A percentile compares a stretch with the other conserved stretches of the same genome.
These are phyloP conservation scores for Epichloe scottii DNA, from an alignment of 2,329 filamentous ascomycete genomes.

Conservation along the genomic window DNA sequence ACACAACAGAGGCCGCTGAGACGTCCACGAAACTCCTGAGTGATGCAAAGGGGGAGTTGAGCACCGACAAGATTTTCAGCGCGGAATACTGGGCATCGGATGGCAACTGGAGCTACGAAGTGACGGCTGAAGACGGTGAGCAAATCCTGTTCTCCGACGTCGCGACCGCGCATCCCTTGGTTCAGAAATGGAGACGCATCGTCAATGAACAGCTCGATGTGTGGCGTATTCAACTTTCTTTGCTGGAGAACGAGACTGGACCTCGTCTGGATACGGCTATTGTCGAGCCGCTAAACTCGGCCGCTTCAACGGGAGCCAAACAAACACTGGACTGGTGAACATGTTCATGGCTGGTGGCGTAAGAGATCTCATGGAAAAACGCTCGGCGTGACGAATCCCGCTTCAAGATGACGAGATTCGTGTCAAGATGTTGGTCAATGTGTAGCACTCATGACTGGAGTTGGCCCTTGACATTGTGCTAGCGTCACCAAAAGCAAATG, in stretches of 20 bases:
- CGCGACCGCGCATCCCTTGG: slow-evolving; percentile 53
- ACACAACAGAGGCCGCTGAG: slow-evolving; percentile 13
- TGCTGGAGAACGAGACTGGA: slow-evolving; percentile 22
- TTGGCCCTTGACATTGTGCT: background rate
- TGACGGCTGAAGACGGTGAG: slow-evolving; percentile 24
- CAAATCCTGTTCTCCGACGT: slow-evolving; percentile 48
- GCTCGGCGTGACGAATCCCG: no score
- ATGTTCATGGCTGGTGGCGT: background rate
- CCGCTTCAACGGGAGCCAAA: slow-evolving; percentile 14
- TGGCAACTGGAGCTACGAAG: slow-evolving; percentile 57
- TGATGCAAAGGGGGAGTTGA: slow-evolving; percentile 46
- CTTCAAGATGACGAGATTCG: background rate
- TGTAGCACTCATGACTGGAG: background rate
- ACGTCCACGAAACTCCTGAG: slow-evolving; percentile 23
- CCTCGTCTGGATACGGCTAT: slow-evolving; percentile 15
- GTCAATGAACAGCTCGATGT: slow-evolving; percentile 18
- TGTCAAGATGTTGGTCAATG: background rate
- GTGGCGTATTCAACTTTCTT: slow-evolving; percentile 22
- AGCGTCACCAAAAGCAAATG: background rate
- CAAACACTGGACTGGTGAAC: slow-evolving; percentile 28
- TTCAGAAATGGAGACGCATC: slow-evolving; percentile 45
- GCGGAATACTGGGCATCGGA: slow-evolving; percentile 54
- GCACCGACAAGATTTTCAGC: slow-evolving; percentile 50
- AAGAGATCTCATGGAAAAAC: no score
- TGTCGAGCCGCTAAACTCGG: slow-evolving; percentile 16